Evolutionary conservation across 108 stramenopile genomes (phyloP).

Genomic region (Discostella pseudostelligera): DNA sequence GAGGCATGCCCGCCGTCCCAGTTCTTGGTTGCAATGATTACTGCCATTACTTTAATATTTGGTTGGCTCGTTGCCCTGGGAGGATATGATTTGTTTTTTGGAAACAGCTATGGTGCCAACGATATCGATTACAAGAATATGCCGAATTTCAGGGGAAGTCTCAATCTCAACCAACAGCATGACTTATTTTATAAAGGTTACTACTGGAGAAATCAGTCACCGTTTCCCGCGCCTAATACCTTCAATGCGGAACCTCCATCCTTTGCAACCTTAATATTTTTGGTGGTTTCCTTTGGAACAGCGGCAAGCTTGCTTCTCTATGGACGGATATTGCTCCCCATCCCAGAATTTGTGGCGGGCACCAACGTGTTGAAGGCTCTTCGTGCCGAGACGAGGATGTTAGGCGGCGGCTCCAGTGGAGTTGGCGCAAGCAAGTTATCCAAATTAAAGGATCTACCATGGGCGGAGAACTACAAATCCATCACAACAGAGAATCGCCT

Average conservation of each 20-base stretch:
- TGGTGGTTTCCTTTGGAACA: slow-evolving; percentile 38
- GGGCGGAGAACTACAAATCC: slow-evolving; percentile 64
- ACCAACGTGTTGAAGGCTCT: slow-evolving; percentile 60
- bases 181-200: slow-evolving; percentile 1
- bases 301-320: slow-evolving; percentile 38
- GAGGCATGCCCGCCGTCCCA: slow-evolving; percentile 39
- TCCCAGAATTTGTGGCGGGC: slow-evolving; percentile 76
- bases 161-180: slow-evolving; percentile 5
- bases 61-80: slow-evolving; percentile 33
- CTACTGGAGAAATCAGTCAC: slow-evolving; percentile 31
- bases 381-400: slow-evolving; percentile 51
- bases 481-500: slow-evolving; percentile 71
- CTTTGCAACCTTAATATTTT: slow-evolving; percentile 18
- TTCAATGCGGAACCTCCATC: slow-evolving; percentile 31
- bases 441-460: slow-evolving; percentile 48
- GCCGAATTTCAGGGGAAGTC: slow-evolving; percentile 28
- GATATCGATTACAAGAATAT: slow-evolving; percentile 19
- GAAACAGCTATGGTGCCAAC: slow-evolving; percentile 11
- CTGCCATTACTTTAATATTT: slow-evolving; percentile 4
- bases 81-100: slow-evolving; percentile 15
- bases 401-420: slow-evolving; percentile 20
- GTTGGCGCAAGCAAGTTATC: slow-evolving; percentile 10
- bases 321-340: slow-evolving; percentile 63
- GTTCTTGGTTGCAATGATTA: slow-evolving; percentile 27
- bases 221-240: slow-evolving; percentile 19